Percentiles rank a stretch among this genome's conserved stretches.
Conservation (phyloP, 495 filamentous ascomycete species). For the Penicillium soppii region DNA sequence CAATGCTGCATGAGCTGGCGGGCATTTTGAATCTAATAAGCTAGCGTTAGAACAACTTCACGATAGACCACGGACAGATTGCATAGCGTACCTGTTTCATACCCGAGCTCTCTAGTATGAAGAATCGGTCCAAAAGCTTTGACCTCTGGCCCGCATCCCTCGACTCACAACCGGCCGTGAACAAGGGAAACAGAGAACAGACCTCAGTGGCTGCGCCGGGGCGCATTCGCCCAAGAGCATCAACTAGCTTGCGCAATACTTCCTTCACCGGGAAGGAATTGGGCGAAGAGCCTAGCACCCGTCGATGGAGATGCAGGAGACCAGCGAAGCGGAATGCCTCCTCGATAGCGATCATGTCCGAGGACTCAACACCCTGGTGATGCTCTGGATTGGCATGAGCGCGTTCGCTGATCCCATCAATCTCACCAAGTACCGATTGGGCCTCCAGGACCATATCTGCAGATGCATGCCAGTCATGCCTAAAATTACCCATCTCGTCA, state of each 20-base stretch:
- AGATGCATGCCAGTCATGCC: conserved; percentile 58
- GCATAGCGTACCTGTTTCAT: conserved; percentile 65
- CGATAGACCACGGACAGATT: neutral
- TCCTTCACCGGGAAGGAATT: conserved; percentile 58
- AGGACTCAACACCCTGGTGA: conserved; percentile 29
- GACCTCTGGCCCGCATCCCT: conserved; percentile 51
- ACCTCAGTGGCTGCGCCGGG: conserved; percentile 70
- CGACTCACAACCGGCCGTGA: conserved; percentile 80
- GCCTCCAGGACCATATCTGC: conserved; percentile 53
- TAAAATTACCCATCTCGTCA: conserved; percentile 52
- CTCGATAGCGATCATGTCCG: conserved; percentile 76
- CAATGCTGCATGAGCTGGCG: conserved; percentile 45
- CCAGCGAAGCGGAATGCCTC: conserved; percentile 80
- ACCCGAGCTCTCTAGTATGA: conserved; percentile 69
- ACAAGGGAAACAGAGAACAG: conserved; percentile 79
- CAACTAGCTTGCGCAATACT: conserved; percentile 63
- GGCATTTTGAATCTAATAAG: conserved; percentile 41
- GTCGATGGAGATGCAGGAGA: conserved; percentile 71
- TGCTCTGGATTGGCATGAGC: conserved; percentile 35
- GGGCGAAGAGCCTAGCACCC: conserved; percentile 62
- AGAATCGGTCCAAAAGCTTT: conserved; percentile 66
- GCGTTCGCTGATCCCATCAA: conserved; percentile 37
- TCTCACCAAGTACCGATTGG: conserved; percentile 50
- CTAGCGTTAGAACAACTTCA: neutral
- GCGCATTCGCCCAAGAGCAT: conserved; percentile 60